Base-by-base conservation (phyloP, 2,329 filamentous ascomycete genomes). In the Chaetomiaceae sp. region DNA sequence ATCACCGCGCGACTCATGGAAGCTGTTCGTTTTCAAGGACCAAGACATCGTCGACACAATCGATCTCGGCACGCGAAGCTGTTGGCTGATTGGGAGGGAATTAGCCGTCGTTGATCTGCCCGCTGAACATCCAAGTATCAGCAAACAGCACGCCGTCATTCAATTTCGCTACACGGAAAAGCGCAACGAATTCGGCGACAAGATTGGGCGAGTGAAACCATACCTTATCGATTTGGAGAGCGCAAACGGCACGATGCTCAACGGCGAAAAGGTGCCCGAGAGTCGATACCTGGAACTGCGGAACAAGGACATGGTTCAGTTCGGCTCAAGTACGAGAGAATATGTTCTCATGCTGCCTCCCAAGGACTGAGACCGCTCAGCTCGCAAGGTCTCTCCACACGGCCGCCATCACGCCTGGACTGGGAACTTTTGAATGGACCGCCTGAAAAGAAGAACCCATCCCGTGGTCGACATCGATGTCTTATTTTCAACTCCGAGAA, bases 141-240 rank as follows among this genome's bases (percentile, higher is more conserved):
- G 90, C 68, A 95, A 95, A 70, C 94, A 99, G 71, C 94, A 99
- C 69, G 92, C 92, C 1, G 94, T 91, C 8, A 80, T 99, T 38
- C 94, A 99, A 67, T 99, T 99, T 65, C 84, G 94, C 33, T 85
- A 90, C 66, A 82, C 87, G 18, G 87, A 90, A 64, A 90, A 86
- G 70, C 82, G 82, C 57, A 90, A 95, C 62, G 90, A 96, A 70
- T 95, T 81, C 66, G 91, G 90, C 20, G 91, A 96, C 66, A 87
- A 85, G 65, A 77, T 85, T 53, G 89, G 88, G 20, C 85, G 77
- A 57, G 87, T 91, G 41, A 86, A 83, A 72, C 91, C 91, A 1
- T 99, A 97, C 71, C 69, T 97, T 8, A 89, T 99, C 59, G 94
- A 99, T 70, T 73, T 99, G 44, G 91, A 96, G 63, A 96, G 90